These are phyloP conservation scores for Notholithocarpus densiflorus DNA, from an alignment of 306 rosid genomes.

Conservation along the genomic window DNA sequence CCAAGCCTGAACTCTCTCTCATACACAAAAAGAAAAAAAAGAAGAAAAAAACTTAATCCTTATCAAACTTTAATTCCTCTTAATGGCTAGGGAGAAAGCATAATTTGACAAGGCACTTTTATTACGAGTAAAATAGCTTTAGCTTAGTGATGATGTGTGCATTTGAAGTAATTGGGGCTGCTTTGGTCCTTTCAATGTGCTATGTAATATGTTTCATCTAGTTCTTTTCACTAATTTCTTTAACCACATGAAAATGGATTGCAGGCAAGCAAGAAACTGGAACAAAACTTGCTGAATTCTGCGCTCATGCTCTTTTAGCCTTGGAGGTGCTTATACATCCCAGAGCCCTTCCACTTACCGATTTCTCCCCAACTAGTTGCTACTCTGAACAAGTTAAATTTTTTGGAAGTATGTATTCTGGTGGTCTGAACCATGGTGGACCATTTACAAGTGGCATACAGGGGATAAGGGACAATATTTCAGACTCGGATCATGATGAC, in stretches of 20 bases:
- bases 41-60: too few species aligned
- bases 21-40: too few species aligned
- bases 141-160: neutral
- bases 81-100: neutral
- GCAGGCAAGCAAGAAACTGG: slow-evolving; percentile 73
- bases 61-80: too few species aligned
- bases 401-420: slow-evolving; percentile 27
- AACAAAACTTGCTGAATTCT: slow-evolving; percentile 72
- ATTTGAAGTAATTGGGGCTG: neutral
- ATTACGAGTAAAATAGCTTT: neutral
- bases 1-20: too few species aligned
- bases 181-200: neutral
- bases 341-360: slow-evolving; percentile 60
- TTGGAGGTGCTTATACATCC: slow-evolving; percentile 93
- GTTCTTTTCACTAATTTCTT: slow-evolving; percentile 5
- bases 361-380: slow-evolving; percentile 27
- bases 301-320: slow-evolving; percentile 76
- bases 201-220: neutral
- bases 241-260: slow-evolving; percentile 21
- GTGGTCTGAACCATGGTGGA: slow-evolving; percentile 16
- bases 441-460: slow-evolving; percentile 32
- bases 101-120: too few species aligned
- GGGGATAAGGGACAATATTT: slow-evolving; percentile 22
- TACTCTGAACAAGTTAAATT: slow-evolving; percentile 27
- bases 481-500: slow-evolving; percentile 38